Percentiles rank a stretch among this genome's conserved stretches.
Evolutionary conservation across 2,329 filamentous ascomycete genomes (phyloP).

Genomic region (Aspergillus sp.): DNA sequence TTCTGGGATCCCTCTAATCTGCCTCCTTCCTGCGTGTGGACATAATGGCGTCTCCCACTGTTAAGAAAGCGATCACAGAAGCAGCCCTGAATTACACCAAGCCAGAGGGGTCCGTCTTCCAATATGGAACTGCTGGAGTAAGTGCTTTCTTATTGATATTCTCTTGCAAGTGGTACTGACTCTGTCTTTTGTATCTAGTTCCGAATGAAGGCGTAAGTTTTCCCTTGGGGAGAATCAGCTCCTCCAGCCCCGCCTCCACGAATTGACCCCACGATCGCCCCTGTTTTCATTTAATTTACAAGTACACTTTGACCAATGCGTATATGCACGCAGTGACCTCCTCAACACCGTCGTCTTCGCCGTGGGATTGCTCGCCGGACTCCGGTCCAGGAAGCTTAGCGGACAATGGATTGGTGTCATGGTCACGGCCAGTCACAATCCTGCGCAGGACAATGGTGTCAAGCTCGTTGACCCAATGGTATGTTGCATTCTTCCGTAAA

Average conservation of each 20-base stretch:
- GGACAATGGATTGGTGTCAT: constrained; percentile 92
- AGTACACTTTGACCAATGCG: constrained; percentile 27
- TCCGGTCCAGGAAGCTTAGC: constrained; percentile 83
- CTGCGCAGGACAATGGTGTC: constrained; percentile 81
- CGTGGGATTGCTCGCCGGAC: constrained; percentile 78
- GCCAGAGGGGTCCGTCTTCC: constrained; percentile 45
- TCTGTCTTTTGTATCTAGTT: constrained; percentile 43
- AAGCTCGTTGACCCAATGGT: constrained; percentile 94
- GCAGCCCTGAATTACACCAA: constrained; percentile 45
- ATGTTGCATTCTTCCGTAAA: constrained; percentile 8
- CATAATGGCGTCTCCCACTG: constrained; percentile 37
- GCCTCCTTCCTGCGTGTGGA: constrained; percentile 14
- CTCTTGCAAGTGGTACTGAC: constrained; percentile 1
- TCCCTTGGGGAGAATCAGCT: constrained; percentile 17
- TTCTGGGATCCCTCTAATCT: constrained; percentile 10
- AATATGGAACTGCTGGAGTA: constrained; percentile 58
- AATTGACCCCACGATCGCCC: constrained; percentile 24
- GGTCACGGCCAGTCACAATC: constrained; percentile 93
- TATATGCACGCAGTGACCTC: constrained; percentile 52
- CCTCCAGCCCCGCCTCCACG: constrained; percentile 24
- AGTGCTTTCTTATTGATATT: constrained; percentile 23
- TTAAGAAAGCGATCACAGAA: constrained; percentile 41
- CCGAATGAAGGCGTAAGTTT: constrained; percentile 61
- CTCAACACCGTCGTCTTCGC: constrained; percentile 90
- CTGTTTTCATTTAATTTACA: constrained; percentile 22